Evolutionary conservation across 2,329 filamentous ascomycete genomes (phyloP).

Genomic region (Aureobasidium mangrovei): DNA sequence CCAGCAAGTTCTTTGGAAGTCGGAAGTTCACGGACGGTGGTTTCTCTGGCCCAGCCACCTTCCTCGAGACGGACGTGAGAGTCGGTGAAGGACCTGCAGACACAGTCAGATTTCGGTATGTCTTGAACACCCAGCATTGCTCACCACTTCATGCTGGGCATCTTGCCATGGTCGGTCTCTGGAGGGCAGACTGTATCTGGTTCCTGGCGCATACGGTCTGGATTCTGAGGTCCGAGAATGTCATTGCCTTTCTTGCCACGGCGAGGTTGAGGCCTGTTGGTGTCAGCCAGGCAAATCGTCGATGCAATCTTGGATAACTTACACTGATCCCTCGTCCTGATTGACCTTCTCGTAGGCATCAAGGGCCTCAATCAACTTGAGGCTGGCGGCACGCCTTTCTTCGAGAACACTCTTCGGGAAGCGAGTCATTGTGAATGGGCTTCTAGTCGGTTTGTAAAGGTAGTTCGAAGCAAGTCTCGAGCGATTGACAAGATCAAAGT

Average conservation of each 20-base stretch:
- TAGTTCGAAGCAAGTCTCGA: neutral
- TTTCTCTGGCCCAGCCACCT: conserved; percentile 69
- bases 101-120: neutral
- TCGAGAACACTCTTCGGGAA: conserved; percentile 20
- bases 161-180: conserved; percentile 61
- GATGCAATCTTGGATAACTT: neutral
- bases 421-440: conserved; percentile 5
- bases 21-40: conserved; percentile 56
- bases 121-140: too few species aligned
- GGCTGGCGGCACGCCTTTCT: conserved; percentile 20
- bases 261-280: conserved; percentile 47
- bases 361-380: neutral
- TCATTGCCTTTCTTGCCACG: conserved; percentile 56
- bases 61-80: conserved; percentile 49
- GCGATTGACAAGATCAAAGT: neutral
- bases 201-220: conserved; percentile 57
- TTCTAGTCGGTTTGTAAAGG: neutral
- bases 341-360: conserved; percentile 5
- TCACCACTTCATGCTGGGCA: conserved; percentile 62
- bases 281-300: neutral
- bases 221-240: conserved; percentile 62
- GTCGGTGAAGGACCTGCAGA: conserved; percentile 33
- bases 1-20: conserved; percentile 62
- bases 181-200: conserved; percentile 65
- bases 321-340: neutral